Conservation (phyloP, 2,329 filamentous ascomycete genomes). For the Aspergillus udagawae region DNA sequence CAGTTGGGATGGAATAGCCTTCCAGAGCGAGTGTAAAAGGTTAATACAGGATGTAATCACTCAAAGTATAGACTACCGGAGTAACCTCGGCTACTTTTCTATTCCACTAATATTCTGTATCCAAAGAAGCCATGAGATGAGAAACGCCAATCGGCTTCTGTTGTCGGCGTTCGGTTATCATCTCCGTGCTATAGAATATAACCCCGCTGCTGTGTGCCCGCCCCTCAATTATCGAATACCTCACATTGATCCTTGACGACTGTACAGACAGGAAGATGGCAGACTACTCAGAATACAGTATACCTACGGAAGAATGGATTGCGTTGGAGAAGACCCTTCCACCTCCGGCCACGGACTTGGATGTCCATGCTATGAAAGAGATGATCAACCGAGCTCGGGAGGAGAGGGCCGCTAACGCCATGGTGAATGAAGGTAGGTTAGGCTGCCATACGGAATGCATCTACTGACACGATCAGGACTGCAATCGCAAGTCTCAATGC, state of each 20-base stretch:
- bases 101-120: too few relatives aligned
- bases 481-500: constrained; percentile 28
- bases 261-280: constrained; percentile 17
- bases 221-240: neutral
- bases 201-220: neutral
- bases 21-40: constrained; percentile 35
- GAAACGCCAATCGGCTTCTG: neutral
- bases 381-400: constrained; percentile 34
- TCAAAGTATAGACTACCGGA: too few relatives aligned
- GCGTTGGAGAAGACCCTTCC: constrained; percentile 35
- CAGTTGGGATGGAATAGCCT: constrained; percentile 38
- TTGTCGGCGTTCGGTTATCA: neutral
- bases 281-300: constrained; percentile 41
- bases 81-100: too few relatives aligned
- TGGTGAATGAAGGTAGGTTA: constrained; percentile 24
- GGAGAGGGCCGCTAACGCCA: constrained; percentile 24
- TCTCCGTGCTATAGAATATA: neutral
- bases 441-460: neutral
- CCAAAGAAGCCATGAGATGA: neutral
- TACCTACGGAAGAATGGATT: constrained; percentile 44
- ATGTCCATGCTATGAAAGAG: constrained; percentile 21
- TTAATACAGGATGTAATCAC: too few relatives aligned
- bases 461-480: constrained; percentile 10
- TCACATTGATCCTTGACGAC: neutral
- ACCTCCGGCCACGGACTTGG: constrained; percentile 15